phyloP scores from a whole-genome alignment of 441 rosid species.

The Raphanus hybrid region DNA sequence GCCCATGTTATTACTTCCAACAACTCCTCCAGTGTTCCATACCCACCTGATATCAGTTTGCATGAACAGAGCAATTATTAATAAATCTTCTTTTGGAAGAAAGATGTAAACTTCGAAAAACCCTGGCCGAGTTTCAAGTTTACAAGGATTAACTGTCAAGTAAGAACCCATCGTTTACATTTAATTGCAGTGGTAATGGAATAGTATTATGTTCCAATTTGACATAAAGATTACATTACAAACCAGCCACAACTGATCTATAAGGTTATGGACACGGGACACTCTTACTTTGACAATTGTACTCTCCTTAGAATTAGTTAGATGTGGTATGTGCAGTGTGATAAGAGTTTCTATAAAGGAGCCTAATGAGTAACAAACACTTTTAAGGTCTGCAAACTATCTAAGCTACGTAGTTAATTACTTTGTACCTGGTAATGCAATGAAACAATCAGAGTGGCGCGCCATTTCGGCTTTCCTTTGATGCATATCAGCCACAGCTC shows the following conservation, averaged over 20 bases:
- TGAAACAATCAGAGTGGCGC: conserved; percentile 91
- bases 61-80: conserved; percentile 25
- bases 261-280: background rate
- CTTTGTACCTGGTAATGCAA: conserved; percentile 87
- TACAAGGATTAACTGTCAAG: background rate
- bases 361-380: background rate
- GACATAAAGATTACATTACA: background rate
- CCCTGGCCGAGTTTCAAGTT: conserved; percentile 7
- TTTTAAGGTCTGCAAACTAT: background rate
- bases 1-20: conserved; percentile 96
- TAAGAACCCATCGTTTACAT: background rate
- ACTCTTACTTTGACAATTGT: conserved; percentile 2
- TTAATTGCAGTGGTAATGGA: background rate
- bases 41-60: conserved; percentile 68
- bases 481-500: conserved; percentile 94
- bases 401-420: conserved; percentile 9
- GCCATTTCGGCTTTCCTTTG: conserved; percentile 98
- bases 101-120: conserved; percentile 12
- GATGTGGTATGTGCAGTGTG: background rate
- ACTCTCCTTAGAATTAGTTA: background rate
- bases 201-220: background rate
- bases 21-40: conserved; percentile 93
- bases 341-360: conserved; percentile 1
- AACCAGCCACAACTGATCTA: background rate
- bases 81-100: conserved; percentile 19